phyloP scores from a whole-genome alignment of 176 grass and related monocot species.

The Oryza brachyantha region DNA sequence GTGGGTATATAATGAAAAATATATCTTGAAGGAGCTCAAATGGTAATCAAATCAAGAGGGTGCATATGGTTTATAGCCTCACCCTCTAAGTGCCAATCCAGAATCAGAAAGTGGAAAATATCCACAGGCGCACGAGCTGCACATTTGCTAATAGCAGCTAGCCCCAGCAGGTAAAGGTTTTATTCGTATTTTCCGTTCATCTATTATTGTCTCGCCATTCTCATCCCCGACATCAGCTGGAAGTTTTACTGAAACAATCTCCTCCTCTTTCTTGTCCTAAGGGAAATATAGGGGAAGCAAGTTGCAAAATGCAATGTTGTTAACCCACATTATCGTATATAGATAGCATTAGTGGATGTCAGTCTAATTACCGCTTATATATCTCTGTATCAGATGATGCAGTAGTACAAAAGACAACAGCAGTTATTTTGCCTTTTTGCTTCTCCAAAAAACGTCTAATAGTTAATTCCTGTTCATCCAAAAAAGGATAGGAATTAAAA shows the following conservation, averaged over 20 bases:
- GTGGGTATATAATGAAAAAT: background rate
- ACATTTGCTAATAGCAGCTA: conserved; percentile 28
- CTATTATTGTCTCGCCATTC: conserved; percentile 95
- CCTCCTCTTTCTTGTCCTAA: conserved; percentile 91
- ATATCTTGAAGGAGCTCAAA: background rate
- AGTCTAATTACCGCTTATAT: conserved; percentile 67
- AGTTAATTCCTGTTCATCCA: conserved; percentile 69
- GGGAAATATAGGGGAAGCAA: conserved; percentile 97
- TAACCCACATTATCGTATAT: background rate
- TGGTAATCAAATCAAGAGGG: background rate
- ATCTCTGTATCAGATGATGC: conserved; percentile 90
- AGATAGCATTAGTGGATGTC: conserved; percentile 3
- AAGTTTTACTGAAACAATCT: conserved; percentile 75
- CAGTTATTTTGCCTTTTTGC: conserved; percentile 83
- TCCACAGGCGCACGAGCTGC: conserved; percentile 35
- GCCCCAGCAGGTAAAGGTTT: conserved; percentile 72
- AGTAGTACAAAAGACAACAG: conserved; percentile 87
- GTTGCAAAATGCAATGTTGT: conserved; percentile 42
- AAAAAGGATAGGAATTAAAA: conserved; percentile 20
- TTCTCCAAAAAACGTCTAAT: conserved; percentile 92
- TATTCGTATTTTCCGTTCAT: conserved; percentile 99
- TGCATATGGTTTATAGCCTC: background rate
- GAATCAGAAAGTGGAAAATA: conserved; percentile 65
- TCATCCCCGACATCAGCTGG: conserved; percentile 98
- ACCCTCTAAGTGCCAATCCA: conserved; percentile 69